phyloP scores from a whole-genome alignment of 805 yeast genomes.

The Saturnispora sanitii region DNA sequence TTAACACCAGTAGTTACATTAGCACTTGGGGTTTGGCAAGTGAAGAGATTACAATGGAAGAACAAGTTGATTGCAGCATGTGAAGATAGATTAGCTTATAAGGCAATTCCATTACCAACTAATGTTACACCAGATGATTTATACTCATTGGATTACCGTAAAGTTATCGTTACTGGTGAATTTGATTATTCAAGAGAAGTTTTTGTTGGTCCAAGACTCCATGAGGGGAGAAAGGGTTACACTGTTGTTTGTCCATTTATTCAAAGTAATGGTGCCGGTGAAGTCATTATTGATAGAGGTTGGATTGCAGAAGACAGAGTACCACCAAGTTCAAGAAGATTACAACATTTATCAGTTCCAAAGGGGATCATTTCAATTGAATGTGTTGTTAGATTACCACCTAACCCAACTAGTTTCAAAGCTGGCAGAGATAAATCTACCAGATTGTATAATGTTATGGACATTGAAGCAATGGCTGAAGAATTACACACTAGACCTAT shows the following conservation, averaged over 20 bases:
- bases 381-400: constrained; percentile 65
- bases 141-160: constrained; percentile 66
- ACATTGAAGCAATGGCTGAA: constrained; percentile 70
- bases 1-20: constrained; percentile 86
- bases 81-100: constrained; percentile 69
- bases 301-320: constrained; percentile 73
- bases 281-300: constrained; percentile 79
- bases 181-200: constrained; percentile 81
- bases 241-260: constrained; percentile 72
- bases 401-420: constrained; percentile 49
- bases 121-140: constrained; percentile 54
- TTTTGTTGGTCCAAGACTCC: constrained; percentile 82
- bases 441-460: constrained; percentile 68
- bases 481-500: constrained; percentile 60
- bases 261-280: constrained; percentile 64
- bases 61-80: constrained; percentile 69
- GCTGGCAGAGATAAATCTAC: constrained; percentile 62
- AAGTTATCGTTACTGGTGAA: constrained; percentile 65
- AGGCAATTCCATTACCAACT: constrained; percentile 65
- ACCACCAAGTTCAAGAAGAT: constrained; percentile 40
- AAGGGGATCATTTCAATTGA: constrained; percentile 59
- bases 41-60: constrained; percentile 79
- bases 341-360: constrained; percentile 67
- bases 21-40: constrained; percentile 90
- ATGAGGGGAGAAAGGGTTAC: constrained; percentile 69